phyloP scores from a whole-genome alignment of 805 yeast species.

The Yamadazyma nakazawae region DNA sequence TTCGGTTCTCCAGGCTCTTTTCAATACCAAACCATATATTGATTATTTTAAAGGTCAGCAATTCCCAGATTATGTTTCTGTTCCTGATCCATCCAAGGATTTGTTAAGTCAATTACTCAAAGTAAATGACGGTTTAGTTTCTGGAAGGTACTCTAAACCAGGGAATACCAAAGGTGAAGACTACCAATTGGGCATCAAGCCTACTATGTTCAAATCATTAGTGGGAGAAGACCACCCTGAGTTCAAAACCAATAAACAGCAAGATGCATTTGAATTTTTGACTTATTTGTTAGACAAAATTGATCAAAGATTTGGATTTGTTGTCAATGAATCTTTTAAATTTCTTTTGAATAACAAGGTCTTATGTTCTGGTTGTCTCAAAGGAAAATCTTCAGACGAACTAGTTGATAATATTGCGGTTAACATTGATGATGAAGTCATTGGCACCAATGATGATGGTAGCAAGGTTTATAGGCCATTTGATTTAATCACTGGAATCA shows the following conservation, averaged over 20 bases:
- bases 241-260: slow-evolving; percentile 84
- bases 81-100: slow-evolving; percentile 56
- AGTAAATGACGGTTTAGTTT: slow-evolving; percentile 70
- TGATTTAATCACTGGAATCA: slow-evolving; percentile 48
- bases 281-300: slow-evolving; percentile 61
- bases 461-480: slow-evolving; percentile 48
- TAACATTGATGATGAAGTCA: slow-evolving; percentile 46
- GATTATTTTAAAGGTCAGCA: slow-evolving; percentile 37
- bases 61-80: slow-evolving; percentile 22
- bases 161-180: slow-evolving; percentile 39
- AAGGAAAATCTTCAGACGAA: slow-evolving; percentile 56
- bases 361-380: slow-evolving; percentile 53
- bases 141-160: slow-evolving; percentile 72
- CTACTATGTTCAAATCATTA: slow-evolving; percentile 68
- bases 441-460: slow-evolving; percentile 38
- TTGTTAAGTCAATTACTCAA: slow-evolving; percentile 75
- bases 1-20: slow-evolving; percentile 72
- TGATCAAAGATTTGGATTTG: slow-evolving; percentile 43
- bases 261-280: slow-evolving; percentile 92
- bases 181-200: slow-evolving; percentile 76
- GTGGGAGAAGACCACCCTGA: slow-evolving; percentile 79
- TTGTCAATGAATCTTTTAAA: slow-evolving; percentile 57
- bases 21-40: slow-evolving; percentile 39
- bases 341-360: slow-evolving; percentile 65
- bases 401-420: slow-evolving; percentile 63